Base-by-base conservation (phyloP, 2,329 filamentous ascomycete species). In the Emmonsia crescens region DNA sequence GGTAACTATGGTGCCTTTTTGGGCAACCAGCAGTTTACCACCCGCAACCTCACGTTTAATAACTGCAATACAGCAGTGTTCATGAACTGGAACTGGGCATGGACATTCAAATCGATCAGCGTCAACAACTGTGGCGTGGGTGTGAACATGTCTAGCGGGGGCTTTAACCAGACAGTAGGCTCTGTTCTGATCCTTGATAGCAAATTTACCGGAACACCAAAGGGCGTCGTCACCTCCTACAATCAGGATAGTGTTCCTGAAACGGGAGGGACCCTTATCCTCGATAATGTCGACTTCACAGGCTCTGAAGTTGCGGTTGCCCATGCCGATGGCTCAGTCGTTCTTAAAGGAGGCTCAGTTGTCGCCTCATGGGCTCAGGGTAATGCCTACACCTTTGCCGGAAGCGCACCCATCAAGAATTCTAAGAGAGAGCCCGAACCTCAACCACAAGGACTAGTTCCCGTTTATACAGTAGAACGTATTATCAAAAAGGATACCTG, bases 51-150 rank as follows among this genome's bases (percentile, higher is more conserved):
- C 72, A 88, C 82, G 42, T 95, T 95, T 81, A 89, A 89, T 73
- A 82, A 83, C 74, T 92, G 89, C 79, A 82, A 89, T 71, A 95
- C 89, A 1, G 91, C 89, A 64, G 85, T 96, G 65, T 90, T 84
- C 77, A 88, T 94, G 85, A 91, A 91, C 79, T 96, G 91, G 91
- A 89, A 93, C 78, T 96, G 91, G 91, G 80, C 85, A 21, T 95
- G 89, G 87, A 85, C 87, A 52, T 84, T 94, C 76, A 90, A 93
- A 72, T 88, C 84, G 42, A 68, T 95, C 44, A 82, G 77, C 54
- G 89, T 95, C 75, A 85, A 90, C 73, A 85, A 87, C 72, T 89
- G 87, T 71, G 77, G 79, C n/a, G 76, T 92, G 46, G 91, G 89
- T 61, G 78, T 95, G 65, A 88, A 95, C 75, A 90, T 96, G 85